A percentile compares a stretch with the other conserved stretches of the same genome.
Evolutionary conservation across 768 basidiomycete species (phyloP).

Genomic region (Hygrocybe coccinea): DNA sequence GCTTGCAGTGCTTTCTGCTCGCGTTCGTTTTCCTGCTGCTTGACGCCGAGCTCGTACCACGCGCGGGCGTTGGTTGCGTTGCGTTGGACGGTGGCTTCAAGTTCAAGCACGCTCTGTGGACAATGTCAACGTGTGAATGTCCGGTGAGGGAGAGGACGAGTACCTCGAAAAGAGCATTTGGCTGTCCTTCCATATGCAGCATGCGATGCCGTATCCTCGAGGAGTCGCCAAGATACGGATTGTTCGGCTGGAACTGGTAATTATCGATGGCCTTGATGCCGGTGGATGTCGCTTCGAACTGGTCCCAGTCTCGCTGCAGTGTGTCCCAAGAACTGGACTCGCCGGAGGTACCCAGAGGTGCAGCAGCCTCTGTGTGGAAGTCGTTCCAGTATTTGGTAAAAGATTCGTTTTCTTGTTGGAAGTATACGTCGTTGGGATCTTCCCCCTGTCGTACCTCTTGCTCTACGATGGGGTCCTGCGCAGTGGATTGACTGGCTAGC

Average conservation of each 20-base stretch:
- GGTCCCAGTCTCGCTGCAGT: conserved; percentile 76
- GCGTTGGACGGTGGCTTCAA: conserved; percentile 84
- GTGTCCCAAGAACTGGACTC: conserved; percentile 51
- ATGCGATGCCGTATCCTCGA: conserved; percentile 49
- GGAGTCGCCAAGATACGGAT: conserved; percentile 69
- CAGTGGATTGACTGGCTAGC: background rate
- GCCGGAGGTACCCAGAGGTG: conserved; percentile 16
- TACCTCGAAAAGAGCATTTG: conserved; percentile 41
- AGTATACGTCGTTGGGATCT: conserved; percentile 58
- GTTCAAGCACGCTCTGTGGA: conserved; percentile 72
- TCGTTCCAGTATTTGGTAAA: conserved; percentile 57
- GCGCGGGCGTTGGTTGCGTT: conserved; percentile 63
- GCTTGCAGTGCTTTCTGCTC: conserved; percentile 88
- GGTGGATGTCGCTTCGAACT: conserved; percentile 65
- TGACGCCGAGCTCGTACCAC: conserved; percentile 93
- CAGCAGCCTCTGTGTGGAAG: conserved; percentile 23
- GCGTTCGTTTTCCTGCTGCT: conserved; percentile 97
- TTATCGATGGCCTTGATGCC: conserved; percentile 53
- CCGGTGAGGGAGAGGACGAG: conserved; percentile 11
- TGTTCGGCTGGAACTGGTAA: conserved; percentile 73
- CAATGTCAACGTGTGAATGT: conserved; percentile 15
- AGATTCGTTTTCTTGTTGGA: conserved; percentile 66
- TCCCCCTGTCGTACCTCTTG: background rate
- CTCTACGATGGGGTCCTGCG: background rate
- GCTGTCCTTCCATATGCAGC: conserved; percentile 31